phyloP scores from a whole-genome alignment of 2,329 filamentous ascomycete genomes.

The Incumbomyces delicatus region DNA sequence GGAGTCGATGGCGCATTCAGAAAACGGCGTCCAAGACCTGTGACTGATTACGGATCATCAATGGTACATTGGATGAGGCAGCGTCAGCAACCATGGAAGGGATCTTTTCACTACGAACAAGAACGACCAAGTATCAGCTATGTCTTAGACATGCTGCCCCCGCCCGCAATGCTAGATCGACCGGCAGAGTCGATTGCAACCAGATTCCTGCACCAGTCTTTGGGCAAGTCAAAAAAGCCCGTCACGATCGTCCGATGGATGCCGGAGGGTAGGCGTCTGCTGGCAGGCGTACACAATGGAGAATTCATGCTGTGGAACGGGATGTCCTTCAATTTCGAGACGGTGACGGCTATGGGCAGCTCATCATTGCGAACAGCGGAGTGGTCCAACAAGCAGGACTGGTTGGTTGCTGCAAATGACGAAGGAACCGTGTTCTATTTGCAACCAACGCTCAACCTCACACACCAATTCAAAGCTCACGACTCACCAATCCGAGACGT shows the following conservation, averaged over 20 bases:
- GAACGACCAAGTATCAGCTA: slow-evolving; percentile 85
- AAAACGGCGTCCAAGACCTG: slow-evolving; percentile 44
- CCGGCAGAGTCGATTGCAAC: slow-evolving; percentile 82
- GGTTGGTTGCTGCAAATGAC: slow-evolving; percentile 91
- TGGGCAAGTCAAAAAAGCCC: slow-evolving; percentile 96
- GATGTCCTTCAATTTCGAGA: slow-evolving; percentile 98
- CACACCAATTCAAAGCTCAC: slow-evolving; percentile 87
- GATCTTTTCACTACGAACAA: slow-evolving; percentile 59
- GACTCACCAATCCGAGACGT: slow-evolving; percentile 82
- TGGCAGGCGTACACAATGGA: slow-evolving; percentile 91
- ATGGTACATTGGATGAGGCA: slow-evolving; percentile 86
- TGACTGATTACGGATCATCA: slow-evolving; percentile 87
- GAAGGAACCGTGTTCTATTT: slow-evolving; percentile 96
- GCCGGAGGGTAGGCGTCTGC: slow-evolving; percentile 78
- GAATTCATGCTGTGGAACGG: slow-evolving; percentile 99
- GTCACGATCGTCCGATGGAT: slow-evolving; percentile 98
- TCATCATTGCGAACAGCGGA: slow-evolving; percentile 69
- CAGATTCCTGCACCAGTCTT: slow-evolving; percentile 93
- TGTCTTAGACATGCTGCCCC: slow-evolving; percentile 84
- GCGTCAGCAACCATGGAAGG: slow-evolving; percentile 65
- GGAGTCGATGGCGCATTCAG: slow-evolving; percentile 17
- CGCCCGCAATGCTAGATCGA: slow-evolving; percentile 61
- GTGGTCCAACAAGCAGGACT: slow-evolving; percentile 94
- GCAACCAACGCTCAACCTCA: slow-evolving; percentile 98
- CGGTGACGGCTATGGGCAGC: slow-evolving; percentile 60